Evolutionary conservation across 352 stramenopile species (phyloP).

Genomic region (Phytophthora fragariae): DNA sequence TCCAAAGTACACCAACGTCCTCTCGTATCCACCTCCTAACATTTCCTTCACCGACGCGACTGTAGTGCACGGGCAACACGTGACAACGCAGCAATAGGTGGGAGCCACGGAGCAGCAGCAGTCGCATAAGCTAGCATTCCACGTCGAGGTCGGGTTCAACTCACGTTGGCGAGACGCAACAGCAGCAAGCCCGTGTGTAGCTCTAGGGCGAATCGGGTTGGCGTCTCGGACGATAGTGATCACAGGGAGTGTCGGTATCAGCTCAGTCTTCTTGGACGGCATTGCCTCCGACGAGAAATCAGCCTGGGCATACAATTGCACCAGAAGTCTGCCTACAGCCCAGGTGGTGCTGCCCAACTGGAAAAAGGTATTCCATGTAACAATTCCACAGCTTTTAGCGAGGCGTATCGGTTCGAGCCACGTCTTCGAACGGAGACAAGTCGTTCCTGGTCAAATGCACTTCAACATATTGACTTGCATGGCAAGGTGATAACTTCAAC

Average conservation of each 20-base stretch:
- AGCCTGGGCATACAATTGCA: constrained; percentile 1
- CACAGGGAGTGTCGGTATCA: constrained; percentile 19
- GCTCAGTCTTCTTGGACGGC: constrained; percentile 3
- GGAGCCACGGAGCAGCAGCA: constrained; percentile 41
- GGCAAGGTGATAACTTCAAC: constrained; percentile 16
- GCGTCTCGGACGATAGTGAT: constrained; percentile 31
- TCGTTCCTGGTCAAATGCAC: neutral
- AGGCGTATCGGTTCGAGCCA: no score
- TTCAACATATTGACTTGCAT: neutral
- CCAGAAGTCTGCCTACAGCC: neutral
- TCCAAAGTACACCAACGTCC: constrained; percentile 55
- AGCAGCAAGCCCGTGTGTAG: constrained; percentile 6
- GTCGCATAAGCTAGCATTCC: constrained; percentile 38
- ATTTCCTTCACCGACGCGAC: constrained; percentile 47
- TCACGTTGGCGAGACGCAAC: constrained; percentile 13
- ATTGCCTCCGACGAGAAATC: constrained; percentile 11
- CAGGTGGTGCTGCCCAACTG: constrained; percentile 12
- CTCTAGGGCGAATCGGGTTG: constrained; percentile 13
- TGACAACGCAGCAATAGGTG: constrained; percentile 48
- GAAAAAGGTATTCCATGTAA: constrained; percentile 4
- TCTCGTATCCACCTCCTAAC: constrained; percentile 48
- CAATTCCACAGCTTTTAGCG: neutral
- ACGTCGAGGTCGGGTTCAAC: constrained; percentile 22
- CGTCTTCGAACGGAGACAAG: constrained; percentile 18
- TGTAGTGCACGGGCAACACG: constrained; percentile 54